Conservation (phyloP, 108 stramenopile species). For the Skeletonema grethae region DNA sequence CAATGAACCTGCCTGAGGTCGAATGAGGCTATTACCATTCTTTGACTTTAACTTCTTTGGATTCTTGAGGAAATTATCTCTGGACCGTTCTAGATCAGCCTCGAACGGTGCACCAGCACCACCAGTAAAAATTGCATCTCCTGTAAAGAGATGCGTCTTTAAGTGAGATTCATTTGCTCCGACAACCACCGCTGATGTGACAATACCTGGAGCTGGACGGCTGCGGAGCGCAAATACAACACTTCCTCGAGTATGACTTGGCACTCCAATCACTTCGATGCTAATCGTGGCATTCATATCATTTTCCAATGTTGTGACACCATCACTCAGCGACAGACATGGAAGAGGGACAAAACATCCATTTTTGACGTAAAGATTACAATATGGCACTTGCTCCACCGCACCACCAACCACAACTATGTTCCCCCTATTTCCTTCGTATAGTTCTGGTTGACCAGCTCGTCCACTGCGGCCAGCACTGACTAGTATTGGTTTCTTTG, state of each 20-base stretch:
- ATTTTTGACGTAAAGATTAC: conserved; percentile 60
- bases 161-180: background rate
- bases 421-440: conserved; percentile 13
- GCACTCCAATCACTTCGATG: conserved; percentile 73
- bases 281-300: conserved; percentile 71
- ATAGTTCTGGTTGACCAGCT: conserved; percentile 8
- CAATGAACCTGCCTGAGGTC: conserved; percentile 42
- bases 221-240: conserved; percentile 69
- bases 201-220: conserved; percentile 24
- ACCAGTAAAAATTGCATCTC: conserved; percentile 83
- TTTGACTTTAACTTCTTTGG: conserved; percentile 47
- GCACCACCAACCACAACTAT: conserved; percentile 66
- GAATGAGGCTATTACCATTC: conserved; percentile 51
- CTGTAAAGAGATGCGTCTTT: conserved; percentile 72
- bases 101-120: conserved; percentile 86
- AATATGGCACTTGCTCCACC: conserved; percentile 76
- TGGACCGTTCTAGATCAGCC: conserved; percentile 56
- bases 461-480: conserved; percentile 19
- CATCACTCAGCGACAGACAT: conserved; percentile 13
- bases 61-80: conserved; percentile 40
- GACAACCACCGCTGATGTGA: background rate
- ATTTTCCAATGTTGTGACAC: conserved; percentile 29
- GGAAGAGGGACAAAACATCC: conserved; percentile 75
- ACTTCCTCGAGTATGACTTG: conserved; percentile 81
- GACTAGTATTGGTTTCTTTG: conserved; percentile 10